Base-by-base conservation (phyloP, 257 asterid genomes). In the Paulownia fortunei region DNA sequence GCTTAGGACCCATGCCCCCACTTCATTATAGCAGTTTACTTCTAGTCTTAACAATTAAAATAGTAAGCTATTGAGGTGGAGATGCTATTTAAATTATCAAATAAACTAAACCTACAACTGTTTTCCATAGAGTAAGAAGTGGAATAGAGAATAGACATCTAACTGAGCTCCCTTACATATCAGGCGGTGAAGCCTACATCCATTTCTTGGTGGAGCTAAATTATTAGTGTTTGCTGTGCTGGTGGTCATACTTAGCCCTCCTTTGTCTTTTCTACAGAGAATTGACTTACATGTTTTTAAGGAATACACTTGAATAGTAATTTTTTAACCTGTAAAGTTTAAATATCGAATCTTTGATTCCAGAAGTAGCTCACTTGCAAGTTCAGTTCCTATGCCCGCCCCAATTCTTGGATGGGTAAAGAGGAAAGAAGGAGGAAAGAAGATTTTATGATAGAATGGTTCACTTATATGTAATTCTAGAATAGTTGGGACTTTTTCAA, bases 371-470 rank as follows among this genome's bases (percentile, higher is more conserved):
- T 32, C 7, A 64, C 39, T 24, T 34, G 26, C n/a, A 16, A 49
- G 12, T 36, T 60, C 36, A n/a, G 69, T 47, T 68, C 12, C 30
- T 24, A 39, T 73, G 10, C n/a, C n/a, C n/a, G 8, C 15, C 23
- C 37, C 39, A 54, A 51, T 54, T 56, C 34, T 54, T 23, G 55
- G 66, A 51, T 27, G 16, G 30, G 37, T 12, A 44, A 67, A 30
- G 26, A 68, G n/a, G n/a, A n/a, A n/a, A n/a, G n/a, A n/a, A n/a
- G n/a, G n/a, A 39, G 70, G 21, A 59, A 60, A 18, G 68, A 56
- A 23, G n/a, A 15, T 34, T 19, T 72, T 55, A 39, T 79, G 58
- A 67, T 37, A 30, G 19, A 78, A 34, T 63, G 19, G 5, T 37
- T 42, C 72, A 12, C 44, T 47, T 51, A 34, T 4, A 7, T 36